Conservation (phyloP, 2,329 filamentous ascomycete genomes). For the Falciphora oryzae region DNA sequence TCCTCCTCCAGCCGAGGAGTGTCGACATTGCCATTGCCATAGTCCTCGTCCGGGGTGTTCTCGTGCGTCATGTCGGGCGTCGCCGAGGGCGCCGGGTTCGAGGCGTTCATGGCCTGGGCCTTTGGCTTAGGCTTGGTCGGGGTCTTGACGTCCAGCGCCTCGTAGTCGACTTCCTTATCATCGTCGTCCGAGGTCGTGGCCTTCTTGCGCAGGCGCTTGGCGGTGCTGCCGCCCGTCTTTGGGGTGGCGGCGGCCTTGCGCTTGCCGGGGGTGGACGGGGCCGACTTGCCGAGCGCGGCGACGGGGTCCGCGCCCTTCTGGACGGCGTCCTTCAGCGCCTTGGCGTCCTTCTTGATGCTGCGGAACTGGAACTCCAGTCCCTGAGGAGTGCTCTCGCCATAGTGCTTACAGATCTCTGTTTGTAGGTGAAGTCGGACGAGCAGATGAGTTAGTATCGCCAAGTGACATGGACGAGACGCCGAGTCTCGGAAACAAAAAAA, state of each 20-base stretch:
- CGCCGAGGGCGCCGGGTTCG: neutral
- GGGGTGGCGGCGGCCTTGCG: conserved; percentile 11
- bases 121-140: conserved; percentile 12
- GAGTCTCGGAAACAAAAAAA: neutral
- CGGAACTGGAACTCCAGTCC: conserved; percentile 59
- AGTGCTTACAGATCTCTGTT: conserved; percentile 53
- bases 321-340: conserved; percentile 39
- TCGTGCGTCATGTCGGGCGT: neutral
- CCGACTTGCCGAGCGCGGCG: conserved; percentile 17
- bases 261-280: conserved; percentile 22
- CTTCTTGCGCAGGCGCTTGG: conserved; percentile 10
- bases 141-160: conserved; percentile 22
- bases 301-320: conserved; percentile 40
- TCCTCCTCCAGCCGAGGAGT: neutral
- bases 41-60: neutral
- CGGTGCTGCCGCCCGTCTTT: neutral
- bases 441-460: conserved; percentile 3
- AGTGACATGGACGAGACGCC: neutral
- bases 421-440: neutral
- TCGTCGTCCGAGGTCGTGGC: conserved; percentile 19
- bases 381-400: conserved; percentile 50
- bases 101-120: neutral
- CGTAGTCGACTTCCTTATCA: conserved; percentile 23
- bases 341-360: conserved; percentile 46
- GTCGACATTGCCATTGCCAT: neutral